A percentile compares a stretch with the other conserved stretches of the same genome.
These are phyloP conservation scores for Gaeumannomyces tritici DNA, from an alignment of 2,329 filamentous ascomycete genomes.

Conservation along the genomic window DNA sequence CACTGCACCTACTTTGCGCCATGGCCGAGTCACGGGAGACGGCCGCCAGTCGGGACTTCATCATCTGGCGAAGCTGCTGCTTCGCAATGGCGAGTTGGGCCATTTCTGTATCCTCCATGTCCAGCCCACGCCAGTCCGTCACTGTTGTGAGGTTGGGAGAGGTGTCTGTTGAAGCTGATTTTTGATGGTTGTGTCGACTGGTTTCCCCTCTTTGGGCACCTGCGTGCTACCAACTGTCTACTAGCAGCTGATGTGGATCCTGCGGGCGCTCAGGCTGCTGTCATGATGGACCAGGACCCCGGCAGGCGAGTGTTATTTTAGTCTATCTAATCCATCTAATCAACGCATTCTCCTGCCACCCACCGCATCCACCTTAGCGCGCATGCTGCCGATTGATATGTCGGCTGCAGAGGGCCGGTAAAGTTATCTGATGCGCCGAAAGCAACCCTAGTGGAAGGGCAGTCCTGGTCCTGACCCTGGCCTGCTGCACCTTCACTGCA, in stretches of 20 bases:
- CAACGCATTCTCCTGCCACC: not conserved
- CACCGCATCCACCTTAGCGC: not conserved
- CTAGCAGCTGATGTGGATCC: too few relatives aligned
- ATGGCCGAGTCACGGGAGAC: conserved; percentile 53
- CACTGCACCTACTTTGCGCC: conserved; percentile 59
- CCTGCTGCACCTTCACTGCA: not conserved
- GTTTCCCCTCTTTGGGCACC: too few relatives aligned
- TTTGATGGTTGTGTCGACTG: too few relatives aligned
- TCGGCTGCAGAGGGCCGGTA: not conserved
- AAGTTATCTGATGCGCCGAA: not conserved
- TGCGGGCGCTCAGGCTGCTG: too few relatives aligned
- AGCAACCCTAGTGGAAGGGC: not conserved
- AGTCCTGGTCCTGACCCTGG: not conserved
- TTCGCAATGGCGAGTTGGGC: conserved; percentile 58
- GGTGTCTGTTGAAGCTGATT: too few relatives aligned
- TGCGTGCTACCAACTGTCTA: too few relatives aligned
- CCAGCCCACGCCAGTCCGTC: too few relatives aligned
- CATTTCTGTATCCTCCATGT: conserved; percentile 26
- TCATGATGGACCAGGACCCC: too few relatives aligned
- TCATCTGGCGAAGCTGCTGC: conserved; percentile 60
- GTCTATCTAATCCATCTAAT: conserved; percentile 7
- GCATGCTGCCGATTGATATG: not conserved
- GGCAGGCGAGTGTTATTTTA: not conserved
- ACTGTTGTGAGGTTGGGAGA: too few relatives aligned
- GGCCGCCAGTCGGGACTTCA: conserved; percentile 56